These are phyloP conservation scores for Rhynchosporium graminicola DNA, from an alignment of 2,329 filamentous ascomycete species.

Conservation along the genomic window DNA sequence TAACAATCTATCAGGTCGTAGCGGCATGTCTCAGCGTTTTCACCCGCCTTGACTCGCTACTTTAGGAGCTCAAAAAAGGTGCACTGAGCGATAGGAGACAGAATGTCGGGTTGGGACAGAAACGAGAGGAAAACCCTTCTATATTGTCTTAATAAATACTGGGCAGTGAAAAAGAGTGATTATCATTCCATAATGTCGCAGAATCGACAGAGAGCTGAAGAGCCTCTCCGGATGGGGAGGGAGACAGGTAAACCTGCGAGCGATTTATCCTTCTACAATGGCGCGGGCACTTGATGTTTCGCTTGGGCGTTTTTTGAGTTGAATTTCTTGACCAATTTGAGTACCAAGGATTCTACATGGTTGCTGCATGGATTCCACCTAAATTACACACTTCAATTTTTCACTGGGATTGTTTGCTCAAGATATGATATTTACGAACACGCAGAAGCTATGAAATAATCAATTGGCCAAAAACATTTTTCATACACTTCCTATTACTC, in stretches of 20 bases:
- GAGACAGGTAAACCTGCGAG: background rate
- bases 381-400: background rate
- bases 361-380: too few species aligned
- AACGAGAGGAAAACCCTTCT: conserved; percentile 24
- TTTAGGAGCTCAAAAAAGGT: conserved; percentile 52
- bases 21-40: conserved; percentile 97
- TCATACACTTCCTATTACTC: conserved; percentile 6
- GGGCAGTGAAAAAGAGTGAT: conserved; percentile 13
- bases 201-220: background rate
- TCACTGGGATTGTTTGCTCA: background rate
- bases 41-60: conserved; percentile 91
- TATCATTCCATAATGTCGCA: conserved; percentile 13
- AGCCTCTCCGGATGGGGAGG: background rate
- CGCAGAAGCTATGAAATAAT: too few species aligned
- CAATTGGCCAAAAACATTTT: conserved; percentile 11
- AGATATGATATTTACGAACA: background rate
- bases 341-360: background rate
- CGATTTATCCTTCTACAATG: conserved; percentile 4
- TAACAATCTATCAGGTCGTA: conserved; percentile 56
- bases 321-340: background rate
- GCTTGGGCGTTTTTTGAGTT: conserved; percentile 8
- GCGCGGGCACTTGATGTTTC: conserved; percentile 12
- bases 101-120: background rate
- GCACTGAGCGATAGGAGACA: background rate
- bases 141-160: conserved; percentile 35